These are phyloP conservation scores for Xylaria scruposa DNA, from an alignment of 495 filamentous ascomycete genomes.

Conservation along the genomic window DNA sequence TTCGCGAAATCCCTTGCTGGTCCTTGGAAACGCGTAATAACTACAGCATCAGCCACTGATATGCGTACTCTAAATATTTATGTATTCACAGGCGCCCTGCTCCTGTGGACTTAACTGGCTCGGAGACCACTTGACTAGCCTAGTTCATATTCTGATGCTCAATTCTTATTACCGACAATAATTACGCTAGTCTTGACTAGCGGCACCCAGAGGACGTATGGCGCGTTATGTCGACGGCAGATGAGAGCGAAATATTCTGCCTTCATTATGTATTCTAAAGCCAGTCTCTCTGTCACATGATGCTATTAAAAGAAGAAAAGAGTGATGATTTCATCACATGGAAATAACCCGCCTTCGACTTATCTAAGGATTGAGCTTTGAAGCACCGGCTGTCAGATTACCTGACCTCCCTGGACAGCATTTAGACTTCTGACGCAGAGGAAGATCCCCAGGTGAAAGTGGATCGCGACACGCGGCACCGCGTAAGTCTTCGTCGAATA, in stretches of 20 bases:
- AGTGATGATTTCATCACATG: background rate
- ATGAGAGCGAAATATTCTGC: background rate
- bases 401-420: background rate
- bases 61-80: background rate
- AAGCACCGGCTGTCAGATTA: background rate
- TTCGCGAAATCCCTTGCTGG: background rate
- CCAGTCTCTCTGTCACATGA: background rate
- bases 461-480: slow-evolving; percentile 13
- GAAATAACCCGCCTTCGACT: background rate
- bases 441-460: background rate
- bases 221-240: background rate
- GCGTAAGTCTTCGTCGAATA: slow-evolving; percentile 1
- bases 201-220: background rate
- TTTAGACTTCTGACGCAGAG: background rate
- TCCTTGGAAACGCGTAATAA: background rate
- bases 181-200: background rate
- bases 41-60: background rate
- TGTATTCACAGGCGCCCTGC: background rate
- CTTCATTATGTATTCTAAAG: background rate
- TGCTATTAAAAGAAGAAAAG: background rate
- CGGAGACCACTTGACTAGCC: background rate
- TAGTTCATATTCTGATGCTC: background rate
- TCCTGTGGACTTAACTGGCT: background rate
- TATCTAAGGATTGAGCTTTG: background rate
- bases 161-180: background rate